Conservation (phyloP, 2,329 filamentous ascomycete genomes). For the Aureobasidium lini region DNA sequence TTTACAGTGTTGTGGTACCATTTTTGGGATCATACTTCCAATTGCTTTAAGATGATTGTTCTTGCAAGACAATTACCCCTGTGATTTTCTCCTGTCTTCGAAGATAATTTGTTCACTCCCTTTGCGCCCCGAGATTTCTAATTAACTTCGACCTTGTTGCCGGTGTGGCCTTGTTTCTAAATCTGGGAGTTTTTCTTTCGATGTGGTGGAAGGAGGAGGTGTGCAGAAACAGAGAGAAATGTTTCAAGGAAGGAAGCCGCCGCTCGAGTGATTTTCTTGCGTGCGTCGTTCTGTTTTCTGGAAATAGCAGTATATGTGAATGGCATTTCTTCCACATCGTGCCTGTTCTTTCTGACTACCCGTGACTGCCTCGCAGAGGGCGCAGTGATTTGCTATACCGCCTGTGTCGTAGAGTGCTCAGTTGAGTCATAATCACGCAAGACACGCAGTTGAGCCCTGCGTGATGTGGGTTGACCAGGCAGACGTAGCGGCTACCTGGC, state of each 20-base stretch:
- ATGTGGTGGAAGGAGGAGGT: not conserved
- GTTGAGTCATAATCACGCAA: too few relatives aligned
- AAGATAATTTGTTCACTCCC: not conserved
- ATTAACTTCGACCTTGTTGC: not conserved
- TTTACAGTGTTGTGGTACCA: not conserved
- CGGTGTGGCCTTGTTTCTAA: not conserved
- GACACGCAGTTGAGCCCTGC: too few relatives aligned
- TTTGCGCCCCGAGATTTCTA: not conserved
- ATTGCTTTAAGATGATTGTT: not conserved
- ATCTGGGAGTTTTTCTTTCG: not conserved
- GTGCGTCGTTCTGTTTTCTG: not conserved
- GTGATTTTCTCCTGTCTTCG: not conserved
- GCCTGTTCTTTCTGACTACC: not conserved
- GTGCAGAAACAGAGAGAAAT: not conserved
- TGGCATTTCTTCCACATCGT: not conserved
- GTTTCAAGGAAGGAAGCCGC: not conserved
- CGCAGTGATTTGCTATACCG: not conserved
- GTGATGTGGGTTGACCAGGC: too few relatives aligned
- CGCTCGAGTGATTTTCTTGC: not conserved
- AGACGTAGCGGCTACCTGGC: not conserved
- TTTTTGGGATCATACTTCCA: slow-evolving; percentile 1
- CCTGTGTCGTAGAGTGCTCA: too few relatives aligned
- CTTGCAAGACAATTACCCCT: not conserved
- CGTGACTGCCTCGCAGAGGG: not conserved
- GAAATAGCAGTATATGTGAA: slow-evolving; percentile 3